phyloP scores from a whole-genome alignment of 768 basidiomycete species.

The Kwoniella dejecticola region DNA sequence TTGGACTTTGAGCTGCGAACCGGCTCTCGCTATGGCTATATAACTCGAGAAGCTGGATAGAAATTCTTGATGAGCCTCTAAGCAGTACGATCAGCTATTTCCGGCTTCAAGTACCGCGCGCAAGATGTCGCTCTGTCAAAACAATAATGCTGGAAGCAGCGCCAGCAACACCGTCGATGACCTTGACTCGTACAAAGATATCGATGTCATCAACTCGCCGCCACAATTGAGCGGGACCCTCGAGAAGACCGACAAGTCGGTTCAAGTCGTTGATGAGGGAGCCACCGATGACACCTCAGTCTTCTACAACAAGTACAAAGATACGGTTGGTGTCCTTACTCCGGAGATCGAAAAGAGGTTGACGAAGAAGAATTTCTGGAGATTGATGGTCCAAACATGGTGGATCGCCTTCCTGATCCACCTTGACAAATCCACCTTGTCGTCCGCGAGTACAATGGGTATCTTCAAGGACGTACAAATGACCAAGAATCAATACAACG shows the following conservation, averaged over 20 bases:
- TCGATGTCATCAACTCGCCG: not conserved
- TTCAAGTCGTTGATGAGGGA: not conserved
- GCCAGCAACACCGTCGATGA: not conserved
- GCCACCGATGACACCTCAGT: constrained; percentile 1
- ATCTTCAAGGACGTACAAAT: constrained; percentile 2
- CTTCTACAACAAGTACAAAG: constrained; percentile 10
- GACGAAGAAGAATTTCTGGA: constrained; percentile 8
- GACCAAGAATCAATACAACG: constrained; percentile 5
- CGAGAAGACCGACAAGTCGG: not conserved
- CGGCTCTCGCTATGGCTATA: too few relatives aligned
- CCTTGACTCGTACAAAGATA: not conserved
- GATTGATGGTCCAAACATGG: constrained; percentile 4
- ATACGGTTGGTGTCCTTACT: not conserved
- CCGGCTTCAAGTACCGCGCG: not conserved
- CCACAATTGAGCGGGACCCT: not conserved
- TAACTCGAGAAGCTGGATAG: too few relatives aligned
- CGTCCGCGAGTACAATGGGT: constrained; percentile 7
- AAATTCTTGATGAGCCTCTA: too few relatives aligned
- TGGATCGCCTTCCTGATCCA: constrained; percentile 11
- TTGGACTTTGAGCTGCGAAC: too few relatives aligned
- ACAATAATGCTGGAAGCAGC: not conserved
- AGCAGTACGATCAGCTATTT: too few relatives aligned
- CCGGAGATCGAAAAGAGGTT: not conserved
- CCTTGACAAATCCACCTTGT: constrained; percentile 8
- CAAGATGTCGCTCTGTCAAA: not conserved